A percentile compares a stretch with the other conserved stretches of the same genome.
Conservation (phyloP, 768 basidiomycete species). For the Epithele typhae region DNA sequence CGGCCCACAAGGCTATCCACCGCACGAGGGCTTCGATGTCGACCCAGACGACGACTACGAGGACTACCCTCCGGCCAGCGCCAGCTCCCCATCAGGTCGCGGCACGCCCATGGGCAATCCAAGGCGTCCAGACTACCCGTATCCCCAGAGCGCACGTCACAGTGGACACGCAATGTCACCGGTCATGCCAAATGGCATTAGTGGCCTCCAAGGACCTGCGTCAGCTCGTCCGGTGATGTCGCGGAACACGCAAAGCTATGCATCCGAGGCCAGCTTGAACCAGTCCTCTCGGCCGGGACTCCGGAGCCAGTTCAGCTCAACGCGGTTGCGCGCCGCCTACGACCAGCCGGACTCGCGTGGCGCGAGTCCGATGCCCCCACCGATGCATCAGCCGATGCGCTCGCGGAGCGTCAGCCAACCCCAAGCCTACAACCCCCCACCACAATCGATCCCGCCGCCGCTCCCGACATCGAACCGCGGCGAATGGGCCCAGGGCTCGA, state of each 20-base stretch:
- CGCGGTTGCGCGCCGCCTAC: constrained; percentile 49
- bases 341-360: constrained; percentile 34
- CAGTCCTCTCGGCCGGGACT: constrained; percentile 27
- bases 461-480: constrained; percentile 50
- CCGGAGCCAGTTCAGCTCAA: constrained; percentile 69
- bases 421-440: constrained; percentile 54
- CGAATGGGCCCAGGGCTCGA: constrained; percentile 38
- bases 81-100: constrained; percentile 53
- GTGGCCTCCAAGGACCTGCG: constrained; percentile 23
- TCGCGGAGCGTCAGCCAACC: constrained; percentile 82
- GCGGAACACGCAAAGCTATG: constrained; percentile 41
- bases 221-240: constrained; percentile 39
- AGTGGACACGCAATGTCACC: constrained; percentile 13
- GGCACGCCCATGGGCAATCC: constrained; percentile 62
- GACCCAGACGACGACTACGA: constrained; percentile 76
- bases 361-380: constrained; percentile 19
- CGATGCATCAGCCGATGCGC: constrained; percentile 30
- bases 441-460: constrained; percentile 46
- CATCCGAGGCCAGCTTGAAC: constrained; percentile 36
- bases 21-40: constrained; percentile 66
- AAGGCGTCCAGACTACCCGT: constrained; percentile 35
- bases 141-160: constrained; percentile 12
- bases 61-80: constrained; percentile 57
- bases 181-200: constrained; percentile 24
- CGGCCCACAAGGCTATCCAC: constrained; percentile 54